Evolutionary conservation across 495 filamentous ascomycete species (phyloP).

Genomic region (Penicillium daleae): DNA sequence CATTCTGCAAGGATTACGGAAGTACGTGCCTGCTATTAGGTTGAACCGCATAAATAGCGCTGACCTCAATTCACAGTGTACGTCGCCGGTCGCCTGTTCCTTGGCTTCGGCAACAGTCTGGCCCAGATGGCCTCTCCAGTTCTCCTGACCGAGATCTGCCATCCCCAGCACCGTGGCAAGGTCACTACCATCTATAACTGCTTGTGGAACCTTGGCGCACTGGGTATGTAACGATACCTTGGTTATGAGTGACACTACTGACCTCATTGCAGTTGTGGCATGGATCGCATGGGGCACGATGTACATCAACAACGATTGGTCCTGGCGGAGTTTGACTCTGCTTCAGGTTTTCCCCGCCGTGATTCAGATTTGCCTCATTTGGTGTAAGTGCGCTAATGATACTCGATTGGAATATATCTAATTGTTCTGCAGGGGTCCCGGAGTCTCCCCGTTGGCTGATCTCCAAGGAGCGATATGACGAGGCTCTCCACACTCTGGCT

Average conservation of each 20-base stretch:
- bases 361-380: slow-evolving; percentile 47
- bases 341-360: slow-evolving; percentile 35
- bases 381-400: slow-evolving; percentile 23
- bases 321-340: slow-evolving; percentile 48
- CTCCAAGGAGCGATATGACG: slow-evolving; percentile 37
- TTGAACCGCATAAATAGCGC: background rate
- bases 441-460: slow-evolving; percentile 52
- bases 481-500: slow-evolving; percentile 39
- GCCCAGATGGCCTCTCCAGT: slow-evolving; percentile 64
- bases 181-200: slow-evolving; percentile 67
- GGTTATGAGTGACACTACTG: background rate
- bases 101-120: slow-evolving; percentile 64
- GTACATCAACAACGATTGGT: slow-evolving; percentile 45
- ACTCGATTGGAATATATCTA: background rate
- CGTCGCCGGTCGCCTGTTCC: slow-evolving; percentile 43
- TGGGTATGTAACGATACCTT: slow-evolving; percentile 18
- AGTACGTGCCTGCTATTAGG: slow-evolving; percentile 15
- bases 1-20: slow-evolving; percentile 48
- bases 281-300: slow-evolving; percentile 28
- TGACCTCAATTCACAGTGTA: slow-evolving; percentile 18
- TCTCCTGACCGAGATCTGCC: slow-evolving; percentile 63
- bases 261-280: slow-evolving; percentile 18
- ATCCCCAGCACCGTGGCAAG: slow-evolving; percentile 65
- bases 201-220: slow-evolving; percentile 64
- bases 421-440: slow-evolving; percentile 32